Base-by-base conservation (phyloP, 345 rosid genomes). In the Fremontodendron californicum region DNA sequence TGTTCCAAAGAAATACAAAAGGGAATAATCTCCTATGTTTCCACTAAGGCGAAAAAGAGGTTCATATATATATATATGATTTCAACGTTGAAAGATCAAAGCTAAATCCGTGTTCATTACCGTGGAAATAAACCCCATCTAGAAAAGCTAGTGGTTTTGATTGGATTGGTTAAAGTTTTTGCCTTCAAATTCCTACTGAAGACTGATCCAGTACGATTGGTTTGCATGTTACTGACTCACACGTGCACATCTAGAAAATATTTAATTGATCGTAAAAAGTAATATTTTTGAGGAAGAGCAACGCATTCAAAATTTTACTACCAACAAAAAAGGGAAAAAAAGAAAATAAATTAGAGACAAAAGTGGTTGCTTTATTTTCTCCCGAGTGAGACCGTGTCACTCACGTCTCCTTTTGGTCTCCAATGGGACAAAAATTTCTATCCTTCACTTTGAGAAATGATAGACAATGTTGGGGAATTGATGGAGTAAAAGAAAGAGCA, bases 171-270 rank as follows among this genome's bases (percentile, higher is more conserved):
- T 74, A 21, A 74, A 74, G 21, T 18, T 39, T 74, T 74, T 61
- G 29, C 78, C 67, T 35, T 62, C 78, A 62, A 29, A 19, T 62
- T 55, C 68, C 10, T 33, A 21, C 18, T n/a, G 49, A 55, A 60
- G 29, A 9, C 23, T 7, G 35, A 62, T 74, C n/a, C 64, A 57
- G 70, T 52, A n/a, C 74, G 76, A 78, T 46, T 18, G 73, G 21
- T 27, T 69, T 80, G 65, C 46, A 78, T 80, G 79, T 58, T 81
- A 57, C n/a, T n/a, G n/a, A n/a, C 72, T 85, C 88, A 83, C 97
- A 92, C 94, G 93, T 88, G 93, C 85, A 86, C 83, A 79, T 77
- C 79, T 51, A 77, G 82, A 74, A 71, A 64, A 73, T 11, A 31
- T 71, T 51, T 43, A 51, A 15, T 27, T 9, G 15, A 45, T 45